Percentiles rank a stretch among this genome's conserved stretches.
Evolutionary conservation across 768 basidiomycete species (phyloP).

Genomic region (Boletus rex-veris): DNA sequence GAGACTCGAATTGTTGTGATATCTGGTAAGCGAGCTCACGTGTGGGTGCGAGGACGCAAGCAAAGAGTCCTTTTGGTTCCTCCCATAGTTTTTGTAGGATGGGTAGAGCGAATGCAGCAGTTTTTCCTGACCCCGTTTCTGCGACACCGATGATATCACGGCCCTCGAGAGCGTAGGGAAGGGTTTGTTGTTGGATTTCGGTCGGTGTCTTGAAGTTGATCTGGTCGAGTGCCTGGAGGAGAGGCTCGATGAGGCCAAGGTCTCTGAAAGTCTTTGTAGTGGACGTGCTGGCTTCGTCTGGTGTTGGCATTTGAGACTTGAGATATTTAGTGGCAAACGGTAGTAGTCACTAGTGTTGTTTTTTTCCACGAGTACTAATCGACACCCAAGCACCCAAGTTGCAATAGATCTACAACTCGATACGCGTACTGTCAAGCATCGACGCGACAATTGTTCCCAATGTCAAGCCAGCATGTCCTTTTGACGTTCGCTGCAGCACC

Average conservation of each 20-base stretch:
- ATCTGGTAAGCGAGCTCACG: slow-evolving; percentile 98
- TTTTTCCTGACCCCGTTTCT: slow-evolving; percentile 96
- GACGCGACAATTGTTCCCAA: slow-evolving; percentile 8
- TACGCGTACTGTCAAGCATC: neutral
- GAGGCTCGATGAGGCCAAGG: slow-evolving; percentile 85
- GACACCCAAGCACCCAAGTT: too few species aligned
- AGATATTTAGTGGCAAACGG: neutral
- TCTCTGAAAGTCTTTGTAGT: slow-evolving; percentile 62
- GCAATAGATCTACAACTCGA: too few species aligned
- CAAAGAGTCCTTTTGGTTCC: slow-evolving; percentile 89
- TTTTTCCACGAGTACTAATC: slow-evolving; percentile 11
- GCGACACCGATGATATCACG: slow-evolving; percentile 99
- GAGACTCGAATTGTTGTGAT: slow-evolving; percentile 89
- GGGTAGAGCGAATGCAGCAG: slow-evolving; percentile 93
- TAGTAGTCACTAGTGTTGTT: neutral
- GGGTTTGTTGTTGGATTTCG: slow-evolving; percentile 79
- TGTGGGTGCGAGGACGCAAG: slow-evolving; percentile 94
- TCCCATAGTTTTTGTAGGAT: slow-evolving; percentile 97
- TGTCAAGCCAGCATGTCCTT: slow-evolving; percentile 51
- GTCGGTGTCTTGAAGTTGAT: slow-evolving; percentile 85
- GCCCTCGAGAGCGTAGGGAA: slow-evolving; percentile 87
- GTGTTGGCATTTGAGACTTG: slow-evolving; percentile 48
- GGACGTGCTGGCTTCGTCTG: slow-evolving; percentile 58
- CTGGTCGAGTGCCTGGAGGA: slow-evolving; percentile 80
- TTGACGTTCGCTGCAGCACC: slow-evolving; percentile 67